phyloP scores from a whole-genome alignment of 2,329 filamentous ascomycete genomes.

The Fusarium miscanthi region DNA sequence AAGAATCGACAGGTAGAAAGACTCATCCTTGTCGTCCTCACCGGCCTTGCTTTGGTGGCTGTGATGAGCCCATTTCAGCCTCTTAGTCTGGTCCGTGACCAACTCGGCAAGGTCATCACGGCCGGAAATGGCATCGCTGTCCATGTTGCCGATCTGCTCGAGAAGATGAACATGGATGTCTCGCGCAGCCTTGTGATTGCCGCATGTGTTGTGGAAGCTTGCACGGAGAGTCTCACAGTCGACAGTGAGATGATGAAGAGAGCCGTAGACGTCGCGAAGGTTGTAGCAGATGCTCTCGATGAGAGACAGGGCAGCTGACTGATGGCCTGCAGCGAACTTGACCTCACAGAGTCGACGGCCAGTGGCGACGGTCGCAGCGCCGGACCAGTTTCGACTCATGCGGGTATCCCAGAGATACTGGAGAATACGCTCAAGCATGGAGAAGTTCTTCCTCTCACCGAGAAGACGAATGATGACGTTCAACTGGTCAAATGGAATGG shows the following conservation, averaged over 20 bases:
- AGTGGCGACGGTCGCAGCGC: not conserved
- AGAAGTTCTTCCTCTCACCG: not conserved
- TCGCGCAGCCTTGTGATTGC: not conserved
- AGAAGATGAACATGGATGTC: conserved; percentile 4
- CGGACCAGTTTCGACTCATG: not conserved
- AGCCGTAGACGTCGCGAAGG: not conserved
- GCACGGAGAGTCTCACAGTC: not conserved
- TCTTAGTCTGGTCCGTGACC: not conserved
- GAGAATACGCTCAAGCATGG: not conserved
- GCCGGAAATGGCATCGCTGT: not conserved
- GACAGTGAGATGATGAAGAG: not conserved
- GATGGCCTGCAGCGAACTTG: not conserved
- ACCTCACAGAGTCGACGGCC: not conserved
- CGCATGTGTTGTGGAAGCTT: conserved; percentile 6
- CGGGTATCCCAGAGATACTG: conserved; percentile 13
- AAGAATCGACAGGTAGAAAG: not conserved
- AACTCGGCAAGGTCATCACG: not conserved
- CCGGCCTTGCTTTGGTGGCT: not conserved
- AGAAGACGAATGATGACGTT: conserved; percentile 5
- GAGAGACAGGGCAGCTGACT: not conserved
- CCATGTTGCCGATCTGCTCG: not conserved
- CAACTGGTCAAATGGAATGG: not conserved
- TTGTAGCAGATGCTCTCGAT: not conserved
- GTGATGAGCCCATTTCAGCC: not conserved
- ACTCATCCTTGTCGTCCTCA: not conserved